Base-by-base conservation (phyloP, 495 filamentous ascomycete species). In the Cercophora sp. region DNA sequence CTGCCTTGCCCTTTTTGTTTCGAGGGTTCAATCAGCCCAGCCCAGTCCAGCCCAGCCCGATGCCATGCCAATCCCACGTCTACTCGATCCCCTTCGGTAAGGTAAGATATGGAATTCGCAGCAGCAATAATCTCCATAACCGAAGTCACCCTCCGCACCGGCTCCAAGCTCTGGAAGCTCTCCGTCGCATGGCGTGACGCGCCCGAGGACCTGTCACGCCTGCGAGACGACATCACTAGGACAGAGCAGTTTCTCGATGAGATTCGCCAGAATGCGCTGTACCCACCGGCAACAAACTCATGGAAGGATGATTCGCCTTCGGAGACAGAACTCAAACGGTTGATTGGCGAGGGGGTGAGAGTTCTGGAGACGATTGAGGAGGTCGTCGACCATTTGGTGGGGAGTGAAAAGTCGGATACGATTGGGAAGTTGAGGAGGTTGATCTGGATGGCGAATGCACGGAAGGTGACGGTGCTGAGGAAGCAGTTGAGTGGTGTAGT, bases 171-270 rank as follows among this genome's bases (percentile, higher is more conserved):
- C 2, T 48, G 46, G 46, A 36, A 34, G n/a, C 15, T 48, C 5
- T 35, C 46, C 13, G 23, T 23, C 19, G 46, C 46, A 8, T 48
- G 46, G 46, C 46, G 46, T n/a, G 46, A 48, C 16, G 46, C 46
- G 11, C 46, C 46, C 1, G 46, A 36, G 8, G 46, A 48, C 2
- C 27, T 48, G 18, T 32, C 35, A 8, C 31, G 16, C 1, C 31
- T 48, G 16, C 46, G 26, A 3, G 27, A 48, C 29, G 46, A 48
- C 18, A n/a, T 48, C 8, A 1, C 16, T 5, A 27, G 29, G 13
- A 48, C 46, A 10, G 29, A 48, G 29, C 46, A 24, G 4, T 48
- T 48, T 32, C 37, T 48, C 20, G 29, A 24, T 9, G 46, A 48
- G 18, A 25, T 41, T 19, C 46, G 46, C 46, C 19, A 34, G 29